These are phyloP conservation scores for Phytopythium litorale DNA, from an alignment of 352 stramenopile species.

Conservation along the genomic window DNA sequence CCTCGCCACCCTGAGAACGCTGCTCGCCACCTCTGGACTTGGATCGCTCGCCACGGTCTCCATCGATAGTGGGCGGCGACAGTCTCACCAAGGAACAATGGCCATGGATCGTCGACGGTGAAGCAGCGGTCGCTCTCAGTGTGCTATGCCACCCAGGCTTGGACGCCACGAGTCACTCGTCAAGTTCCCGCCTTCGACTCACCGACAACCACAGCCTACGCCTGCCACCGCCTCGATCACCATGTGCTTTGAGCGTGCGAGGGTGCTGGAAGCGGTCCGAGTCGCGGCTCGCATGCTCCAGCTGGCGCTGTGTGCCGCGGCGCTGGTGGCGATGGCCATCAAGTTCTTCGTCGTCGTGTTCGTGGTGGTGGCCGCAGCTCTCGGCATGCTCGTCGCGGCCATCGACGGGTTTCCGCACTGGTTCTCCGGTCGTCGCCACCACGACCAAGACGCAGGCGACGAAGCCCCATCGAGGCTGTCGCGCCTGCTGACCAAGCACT, in stretches of 20 bases:
- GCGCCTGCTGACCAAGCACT: constrained; percentile 2
- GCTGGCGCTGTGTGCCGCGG: constrained; percentile 1
- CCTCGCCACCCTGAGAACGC: neutral
- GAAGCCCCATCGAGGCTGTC: neutral
- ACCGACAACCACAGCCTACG: neutral
- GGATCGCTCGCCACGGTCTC: neutral
- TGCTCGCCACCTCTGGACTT: neutral
- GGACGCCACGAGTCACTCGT: neutral
- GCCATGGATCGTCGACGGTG: neutral
- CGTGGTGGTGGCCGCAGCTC: neutral
- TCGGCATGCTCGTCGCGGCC: constrained; percentile 2
- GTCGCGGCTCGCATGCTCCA: neutral
- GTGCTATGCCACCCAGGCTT: neutral
- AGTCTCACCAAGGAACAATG: neutral
- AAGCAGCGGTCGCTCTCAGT: neutral
- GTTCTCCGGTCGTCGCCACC: neutral
- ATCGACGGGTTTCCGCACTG: neutral
- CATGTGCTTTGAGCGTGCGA: neutral
- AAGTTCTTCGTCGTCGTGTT: constrained; percentile 7
- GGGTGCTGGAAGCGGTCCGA: neutral
- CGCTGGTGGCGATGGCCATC: constrained; percentile 3
- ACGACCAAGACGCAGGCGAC: neutral
- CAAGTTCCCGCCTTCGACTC: neutral
- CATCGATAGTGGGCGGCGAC: neutral
- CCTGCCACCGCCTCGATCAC: neutral